phyloP scores from a whole-genome alignment of 192 early-diverging fungal genomes.

The Haplosporangium gracile region DNA sequence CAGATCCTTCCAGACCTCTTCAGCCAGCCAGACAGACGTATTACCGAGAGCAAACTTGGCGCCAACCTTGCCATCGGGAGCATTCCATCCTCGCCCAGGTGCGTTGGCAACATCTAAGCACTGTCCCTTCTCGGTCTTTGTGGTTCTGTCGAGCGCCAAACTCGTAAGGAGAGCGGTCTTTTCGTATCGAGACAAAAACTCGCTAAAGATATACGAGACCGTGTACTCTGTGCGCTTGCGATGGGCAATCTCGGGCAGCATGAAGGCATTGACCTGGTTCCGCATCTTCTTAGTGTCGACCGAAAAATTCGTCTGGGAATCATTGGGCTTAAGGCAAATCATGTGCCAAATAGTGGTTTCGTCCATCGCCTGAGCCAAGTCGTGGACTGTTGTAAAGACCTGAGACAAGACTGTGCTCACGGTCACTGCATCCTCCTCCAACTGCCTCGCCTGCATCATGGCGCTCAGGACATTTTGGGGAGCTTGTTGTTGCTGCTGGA shows the following conservation, averaged over 20 bases:
- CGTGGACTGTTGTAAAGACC: constrained; percentile 77
- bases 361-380: constrained; percentile 82
- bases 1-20: constrained; percentile 74
- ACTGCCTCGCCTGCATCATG: constrained; percentile 34
- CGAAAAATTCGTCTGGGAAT: constrained; percentile 58
- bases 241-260: constrained; percentile 77
- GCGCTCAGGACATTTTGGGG: constrained; percentile 13
- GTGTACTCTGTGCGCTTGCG: constrained; percentile 80
- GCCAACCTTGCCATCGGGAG: constrained; percentile 63
- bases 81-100: constrained; percentile 42
- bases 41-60: constrained; percentile 65
- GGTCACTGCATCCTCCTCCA: constrained; percentile 56
- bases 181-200: constrained; percentile 81
- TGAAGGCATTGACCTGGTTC: constrained; percentile 76
- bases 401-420: constrained; percentile 68
- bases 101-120: constrained; percentile 38
- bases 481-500: constrained; percentile 9
- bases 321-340: constrained; percentile 83
- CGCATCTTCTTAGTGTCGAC: constrained; percentile 75
- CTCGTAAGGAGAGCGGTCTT: constrained; percentile 57
- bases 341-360: constrained; percentile 88
- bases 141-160: constrained; percentile 23
- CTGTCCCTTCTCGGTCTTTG: constrained; percentile 32
- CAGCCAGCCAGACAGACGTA: constrained; percentile 71
- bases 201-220: constrained; percentile 73